These are phyloP conservation scores for Neurospora sp. DNA, from an alignment of 2,329 filamentous ascomycete genomes.

Conservation along the genomic window DNA sequence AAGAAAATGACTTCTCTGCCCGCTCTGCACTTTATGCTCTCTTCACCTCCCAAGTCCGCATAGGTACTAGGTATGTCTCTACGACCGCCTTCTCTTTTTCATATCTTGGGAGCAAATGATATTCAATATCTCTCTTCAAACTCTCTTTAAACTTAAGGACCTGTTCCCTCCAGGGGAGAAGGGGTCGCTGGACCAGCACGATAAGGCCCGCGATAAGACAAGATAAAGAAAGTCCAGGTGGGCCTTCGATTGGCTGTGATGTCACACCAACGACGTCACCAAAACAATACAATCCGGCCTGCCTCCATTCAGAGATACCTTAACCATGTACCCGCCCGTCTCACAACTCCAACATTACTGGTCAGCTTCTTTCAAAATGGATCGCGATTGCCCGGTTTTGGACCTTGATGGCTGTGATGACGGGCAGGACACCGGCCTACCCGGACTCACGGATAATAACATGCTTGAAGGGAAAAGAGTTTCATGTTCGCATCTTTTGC, in stretches of 20 bases:
- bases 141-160: background rate
- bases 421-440: background rate
- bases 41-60: background rate
- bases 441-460: background rate
- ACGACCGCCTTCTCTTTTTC: background rate
- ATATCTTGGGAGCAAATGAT: background rate
- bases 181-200: background rate
- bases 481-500: background rate
- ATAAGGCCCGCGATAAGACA: background rate
- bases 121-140: background rate
- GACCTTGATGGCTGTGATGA: background rate
- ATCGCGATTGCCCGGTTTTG: background rate
- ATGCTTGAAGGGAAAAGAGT: background rate
- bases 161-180: no score
- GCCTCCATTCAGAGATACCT: background rate
- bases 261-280: background rate
- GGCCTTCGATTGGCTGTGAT: background rate
- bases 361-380: background rate
- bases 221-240: background rate
- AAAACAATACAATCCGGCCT: background rate
- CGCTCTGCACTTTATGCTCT: background rate
- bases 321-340: background rate
- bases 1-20: background rate
- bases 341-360: background rate
- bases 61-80: no score